Conservation (phyloP, 2,329 filamentous ascomycete species). For the Colletotrichum truncatum region DNA sequence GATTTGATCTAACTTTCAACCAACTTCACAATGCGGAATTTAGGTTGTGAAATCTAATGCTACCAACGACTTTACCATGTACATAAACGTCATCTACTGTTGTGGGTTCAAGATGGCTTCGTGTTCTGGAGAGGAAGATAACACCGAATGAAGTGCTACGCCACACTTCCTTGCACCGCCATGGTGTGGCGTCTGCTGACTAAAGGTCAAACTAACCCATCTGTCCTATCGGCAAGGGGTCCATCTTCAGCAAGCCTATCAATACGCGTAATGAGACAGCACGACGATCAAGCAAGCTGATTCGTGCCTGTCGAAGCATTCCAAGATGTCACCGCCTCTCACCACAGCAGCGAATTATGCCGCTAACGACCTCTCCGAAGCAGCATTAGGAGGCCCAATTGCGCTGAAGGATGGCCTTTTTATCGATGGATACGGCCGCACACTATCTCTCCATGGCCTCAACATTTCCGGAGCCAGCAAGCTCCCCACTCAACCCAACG, state of each 20-base stretch:
- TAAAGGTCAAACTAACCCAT: neutral
- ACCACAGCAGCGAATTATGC: constrained; percentile 8
- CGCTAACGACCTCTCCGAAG: constrained; percentile 46
- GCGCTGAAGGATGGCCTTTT: constrained; percentile 41
- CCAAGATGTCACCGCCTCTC: constrained; percentile 1
- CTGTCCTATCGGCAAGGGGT: neutral
- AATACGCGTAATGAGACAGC: neutral
- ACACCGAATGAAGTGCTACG: no score
- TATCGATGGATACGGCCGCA: constrained; percentile 46
- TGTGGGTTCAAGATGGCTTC: no score
- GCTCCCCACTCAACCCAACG: constrained; percentile 46
- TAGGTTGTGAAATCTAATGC: no score
- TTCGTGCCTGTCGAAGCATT: neutral
- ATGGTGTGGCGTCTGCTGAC: neutral
- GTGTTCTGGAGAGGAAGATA: no score
- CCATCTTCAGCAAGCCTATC: neutral
- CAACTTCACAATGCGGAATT: no score
- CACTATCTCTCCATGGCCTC: constrained; percentile 49
- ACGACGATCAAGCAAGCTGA: neutral
- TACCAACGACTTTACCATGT: no score
- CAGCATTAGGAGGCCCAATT: constrained; percentile 43
- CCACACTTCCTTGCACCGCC: no score
- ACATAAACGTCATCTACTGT: no score
- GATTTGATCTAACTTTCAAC: no score
- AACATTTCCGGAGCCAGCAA: constrained; percentile 53